Base-by-base conservation (phyloP, 2,329 filamentous ascomycete genomes). In the Aspergillus versicolor region DNA sequence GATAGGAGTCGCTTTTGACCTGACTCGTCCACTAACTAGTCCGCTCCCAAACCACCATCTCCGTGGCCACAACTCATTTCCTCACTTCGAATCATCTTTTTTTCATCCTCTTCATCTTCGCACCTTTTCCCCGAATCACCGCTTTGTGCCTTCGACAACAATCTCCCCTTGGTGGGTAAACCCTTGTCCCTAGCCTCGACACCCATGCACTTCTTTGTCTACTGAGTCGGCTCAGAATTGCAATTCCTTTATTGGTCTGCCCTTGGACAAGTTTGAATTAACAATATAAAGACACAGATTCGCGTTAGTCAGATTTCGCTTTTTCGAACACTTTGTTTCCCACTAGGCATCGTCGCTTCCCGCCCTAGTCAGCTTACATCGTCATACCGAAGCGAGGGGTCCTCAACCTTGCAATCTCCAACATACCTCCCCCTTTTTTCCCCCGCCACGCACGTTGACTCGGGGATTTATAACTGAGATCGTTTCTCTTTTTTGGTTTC, bases 41-140 rank as follows among this genome's bases (percentile, higher is more conserved):
- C 61, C 58, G 58, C 60, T 59, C 61, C 56, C 59, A 54, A 65
- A 51, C 59, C 61, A 46, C 60, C 60, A 62, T 60, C 54, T 59
- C 52, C 49, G 22, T 56, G 44, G 43, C 53, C 49, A 51, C 49
- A 22, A n/a, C 22, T n/a, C 54, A 54, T 60, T 50, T 32, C 58
- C 60, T 63, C 55, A 48, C 61, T 52, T 34, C 41, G 15, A 42
- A n/a, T 9, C 50, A 8, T 24, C 24, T 24, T 40, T 49, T 27
- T 34, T 49, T 11, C n/a, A 37, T 12, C 15, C 34, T 37, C 34
- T n/a, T 11, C 27, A 30, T 30, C 34, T 37, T 37, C 12, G 15
- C 34, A 37, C 34, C 34, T 6, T 15, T n/a, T n/a, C 6, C 13
- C 15, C 34, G 13, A 37, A 34, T 34, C 38, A 38, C 38, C 27